A percentile compares a stretch with the other conserved stretches of the same genome.
Evolutionary conservation across 768 basidiomycete genomes (phyloP).

Genomic region (Omphalotus guepiniiformis): DNA sequence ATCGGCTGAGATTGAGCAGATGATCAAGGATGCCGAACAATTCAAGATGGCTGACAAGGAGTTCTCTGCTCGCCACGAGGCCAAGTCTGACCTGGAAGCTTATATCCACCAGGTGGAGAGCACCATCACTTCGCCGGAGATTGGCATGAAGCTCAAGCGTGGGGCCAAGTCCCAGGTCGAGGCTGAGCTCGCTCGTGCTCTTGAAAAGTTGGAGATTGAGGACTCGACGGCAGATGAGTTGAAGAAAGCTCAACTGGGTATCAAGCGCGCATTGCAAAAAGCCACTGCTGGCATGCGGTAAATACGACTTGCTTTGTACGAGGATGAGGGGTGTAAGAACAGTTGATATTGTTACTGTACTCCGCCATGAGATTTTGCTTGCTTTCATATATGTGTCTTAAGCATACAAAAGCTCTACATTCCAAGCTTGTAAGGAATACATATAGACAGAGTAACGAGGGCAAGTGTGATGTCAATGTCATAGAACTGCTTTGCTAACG

Average conservation of each 20-base stretch:
- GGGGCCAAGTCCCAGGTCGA: slow-evolving; percentile 94
- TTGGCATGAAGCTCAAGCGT: slow-evolving; percentile 98
- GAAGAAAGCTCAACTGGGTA: slow-evolving; percentile 90
- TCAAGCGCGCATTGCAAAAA: slow-evolving; percentile 98
- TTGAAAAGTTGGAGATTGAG: slow-evolving; percentile 98
- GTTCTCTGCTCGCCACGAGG: slow-evolving; percentile 96
- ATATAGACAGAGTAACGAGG: slow-evolving; percentile 15
- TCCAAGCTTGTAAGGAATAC: slow-evolving; percentile 13
- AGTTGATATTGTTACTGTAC: not conserved
- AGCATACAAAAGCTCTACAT: slow-evolving; percentile 3
- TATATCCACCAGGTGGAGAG: slow-evolving; percentile 97
- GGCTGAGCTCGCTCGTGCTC: slow-evolving; percentile 94
- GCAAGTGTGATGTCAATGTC: not conserved
- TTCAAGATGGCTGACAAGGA: slow-evolving; percentile 97
- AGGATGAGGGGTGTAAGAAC: slow-evolving; percentile 3
- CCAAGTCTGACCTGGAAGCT: slow-evolving; percentile 96
- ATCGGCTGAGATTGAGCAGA: slow-evolving; percentile 96
- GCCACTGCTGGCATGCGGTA: slow-evolving; percentile 87
- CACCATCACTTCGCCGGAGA: slow-evolving; percentile 94
- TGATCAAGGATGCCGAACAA: slow-evolving; percentile 99
- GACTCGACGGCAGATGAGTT: slow-evolving; percentile 92
- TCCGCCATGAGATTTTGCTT: not conserved
- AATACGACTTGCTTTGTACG: slow-evolving; percentile 16
- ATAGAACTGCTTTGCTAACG: slow-evolving; percentile 57
- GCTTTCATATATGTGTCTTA: not conserved